Percentiles rank a stretch among this genome's conserved stretches.
Conservation (phyloP, 2,329 filamentous ascomycete genomes). For the Neopestalotiopsis clavispora region DNA sequence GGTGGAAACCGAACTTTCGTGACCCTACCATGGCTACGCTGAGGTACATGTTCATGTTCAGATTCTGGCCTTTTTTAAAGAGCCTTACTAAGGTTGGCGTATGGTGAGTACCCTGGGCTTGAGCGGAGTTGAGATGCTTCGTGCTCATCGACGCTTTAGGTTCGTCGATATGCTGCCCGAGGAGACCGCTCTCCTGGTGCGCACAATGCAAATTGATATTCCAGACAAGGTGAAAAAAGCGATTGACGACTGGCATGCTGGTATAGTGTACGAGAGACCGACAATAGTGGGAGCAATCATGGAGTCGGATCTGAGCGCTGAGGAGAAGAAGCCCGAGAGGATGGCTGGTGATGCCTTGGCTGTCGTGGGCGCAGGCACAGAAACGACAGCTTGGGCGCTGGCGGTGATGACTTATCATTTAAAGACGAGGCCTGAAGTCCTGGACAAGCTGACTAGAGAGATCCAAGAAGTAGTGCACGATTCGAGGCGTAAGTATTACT, state of each 20-base stretch:
- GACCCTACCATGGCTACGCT: not conserved
- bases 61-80: not conserved
- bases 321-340: slow-evolving; percentile 39
- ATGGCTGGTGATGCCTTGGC: slow-evolving; percentile 44
- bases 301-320: slow-evolving; percentile 36
- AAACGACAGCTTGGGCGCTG: slow-evolving; percentile 39
- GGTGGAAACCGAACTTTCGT: not conserved
- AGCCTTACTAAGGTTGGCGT: not conserved
- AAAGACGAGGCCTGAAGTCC: slow-evolving; percentile 35
- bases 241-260: not conserved
- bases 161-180: not conserved
- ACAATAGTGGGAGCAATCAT: slow-evolving; percentile 35
- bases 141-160: not conserved
- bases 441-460: slow-evolving; percentile 38
- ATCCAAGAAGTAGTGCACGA: slow-evolving; percentile 26
- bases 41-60: slow-evolving; percentile 1
- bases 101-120: not conserved
- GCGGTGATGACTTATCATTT: slow-evolving; percentile 25
- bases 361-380: slow-evolving; percentile 43
- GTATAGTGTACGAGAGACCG: not conserved
- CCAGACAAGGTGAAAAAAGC: not conserved
- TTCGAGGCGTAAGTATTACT: not conserved
- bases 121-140: not conserved
- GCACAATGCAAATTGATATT: not conserved
- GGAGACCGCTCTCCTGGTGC: not conserved